These are phyloP conservation scores for Entonaema liquescens DNA, from an alignment of 495 filamentous ascomycete genomes.

Conservation along the genomic window DNA sequence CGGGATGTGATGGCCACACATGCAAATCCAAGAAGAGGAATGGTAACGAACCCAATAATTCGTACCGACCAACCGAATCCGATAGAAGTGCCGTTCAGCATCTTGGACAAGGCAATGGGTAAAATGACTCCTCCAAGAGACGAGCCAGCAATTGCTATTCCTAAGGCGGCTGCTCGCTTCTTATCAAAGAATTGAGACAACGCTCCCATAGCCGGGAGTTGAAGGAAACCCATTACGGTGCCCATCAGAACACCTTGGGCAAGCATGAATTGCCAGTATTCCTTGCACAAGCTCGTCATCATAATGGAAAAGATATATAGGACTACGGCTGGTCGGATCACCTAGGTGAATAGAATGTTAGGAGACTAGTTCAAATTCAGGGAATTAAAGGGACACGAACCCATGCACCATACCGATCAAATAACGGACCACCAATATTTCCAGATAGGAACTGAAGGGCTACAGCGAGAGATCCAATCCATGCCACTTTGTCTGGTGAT, in stretches of 20 bases:
- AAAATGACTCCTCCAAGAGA: slow-evolving; percentile 67
- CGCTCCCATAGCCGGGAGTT: slow-evolving; percentile 61
- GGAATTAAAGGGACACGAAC: slow-evolving; percentile 34
- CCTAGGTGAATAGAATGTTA: slow-evolving; percentile 38
- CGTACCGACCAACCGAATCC: slow-evolving; percentile 70
- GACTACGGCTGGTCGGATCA: slow-evolving; percentile 52
- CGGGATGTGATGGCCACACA: slow-evolving; percentile 53
- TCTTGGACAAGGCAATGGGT: slow-evolving; percentile 53
- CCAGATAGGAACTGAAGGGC: slow-evolving; percentile 61
- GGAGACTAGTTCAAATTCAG: neutral
- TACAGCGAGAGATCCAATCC: slow-evolving; percentile 64
- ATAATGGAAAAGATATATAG: slow-evolving; percentile 56
- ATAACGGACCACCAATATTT: slow-evolving; percentile 57
- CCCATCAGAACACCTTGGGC: slow-evolving; percentile 67
- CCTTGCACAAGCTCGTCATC: slow-evolving; percentile 65
- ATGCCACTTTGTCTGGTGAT: slow-evolving; percentile 62
- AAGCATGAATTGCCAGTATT: slow-evolving; percentile 71
- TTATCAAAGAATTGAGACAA: slow-evolving; percentile 64
- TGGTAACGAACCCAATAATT: slow-evolving; percentile 64
- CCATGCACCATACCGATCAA: slow-evolving; percentile 60
- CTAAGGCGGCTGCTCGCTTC: slow-evolving; percentile 63
- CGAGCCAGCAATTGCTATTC: slow-evolving; percentile 63
- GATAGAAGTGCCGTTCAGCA: slow-evolving; percentile 51
- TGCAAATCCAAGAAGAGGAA: slow-evolving; percentile 58
- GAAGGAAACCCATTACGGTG: slow-evolving; percentile 57